Evolutionary conservation across 768 basidiomycete species (phyloP), one percentile per base, ranked within the genome.

Genomic region (Lanmaoa pseudosensibilis): DNA sequence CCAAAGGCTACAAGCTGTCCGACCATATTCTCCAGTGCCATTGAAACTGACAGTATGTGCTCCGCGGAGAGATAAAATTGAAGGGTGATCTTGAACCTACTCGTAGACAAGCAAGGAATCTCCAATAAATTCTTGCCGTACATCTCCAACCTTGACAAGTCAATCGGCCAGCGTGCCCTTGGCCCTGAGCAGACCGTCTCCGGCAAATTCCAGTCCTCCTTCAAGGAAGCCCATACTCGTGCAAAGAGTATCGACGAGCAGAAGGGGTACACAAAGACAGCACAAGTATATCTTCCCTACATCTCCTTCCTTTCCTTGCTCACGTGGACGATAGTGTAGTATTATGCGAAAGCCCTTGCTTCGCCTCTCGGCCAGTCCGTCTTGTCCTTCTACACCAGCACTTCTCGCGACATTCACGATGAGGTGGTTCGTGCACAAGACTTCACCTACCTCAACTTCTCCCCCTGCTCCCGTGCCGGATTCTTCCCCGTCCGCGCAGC

Each of bases 361-460:
- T 92, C 90, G 38, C 82, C 89, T 1, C 72, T 87, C 23, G 94
- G 94, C 12, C 82, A 86, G 75, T 86, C 83, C 65, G 90, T 97
- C 55, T 73, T 77, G 30, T 65, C 74, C 1, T 98, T 97, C 78
- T 98, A 97, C 78, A 96, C 95, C 15, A 74, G 75, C 43, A 95
- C 93, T 9, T 80, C 86, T 19, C 65, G 81, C 19, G 94, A 98
- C 68, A 94, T 98, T 46, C 94, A 97, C 67, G 92, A 94, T 66
- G 95, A 98, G 73, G 95, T 95, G 2, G 77, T 79, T 57, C 84
- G 95, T 30, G 53, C 81, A 89, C 61, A 86, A 88, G 65, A 54
- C 69, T 3, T 49, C 56, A 0, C 25, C 65, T 12, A 46, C 65
- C 6, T 30, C 62, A 9, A 15, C 69, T 2, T 54, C 65, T 19